A percentile compares a stretch with the other conserved stretches of the same genome.
Conservation (phyloP, 176 grass and related monocot species). For the Triticum monococcum region DNA sequence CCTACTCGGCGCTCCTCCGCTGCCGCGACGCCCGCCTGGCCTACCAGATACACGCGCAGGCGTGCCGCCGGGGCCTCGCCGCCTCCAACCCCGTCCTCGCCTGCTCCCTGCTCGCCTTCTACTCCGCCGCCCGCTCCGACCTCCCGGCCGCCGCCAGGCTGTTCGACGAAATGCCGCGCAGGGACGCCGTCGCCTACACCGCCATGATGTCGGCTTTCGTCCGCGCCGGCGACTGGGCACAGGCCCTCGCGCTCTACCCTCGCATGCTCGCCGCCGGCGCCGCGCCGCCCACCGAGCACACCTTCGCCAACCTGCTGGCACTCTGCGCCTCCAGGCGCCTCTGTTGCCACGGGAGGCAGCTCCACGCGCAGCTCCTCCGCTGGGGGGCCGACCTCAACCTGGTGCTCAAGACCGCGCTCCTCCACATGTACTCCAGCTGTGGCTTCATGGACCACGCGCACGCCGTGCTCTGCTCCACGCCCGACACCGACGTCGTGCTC, state of each 20-base stretch:
- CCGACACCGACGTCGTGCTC: slow-evolving; percentile 61
- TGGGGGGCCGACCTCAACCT: slow-evolving; percentile 48
- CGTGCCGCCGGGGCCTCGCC: slow-evolving; percentile 47
- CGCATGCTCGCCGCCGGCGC: slow-evolving; percentile 48
- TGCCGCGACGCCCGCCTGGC: slow-evolving; percentile 42
- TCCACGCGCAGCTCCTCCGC: slow-evolving; percentile 69
- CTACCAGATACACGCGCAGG: slow-evolving; percentile 59
- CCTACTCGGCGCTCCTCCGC: slow-evolving; percentile 59
- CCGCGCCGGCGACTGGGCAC: slow-evolving; percentile 38
- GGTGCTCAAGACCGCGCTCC: slow-evolving; percentile 70
- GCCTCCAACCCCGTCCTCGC: slow-evolving; percentile 52
- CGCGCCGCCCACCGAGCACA: slow-evolving; percentile 51
- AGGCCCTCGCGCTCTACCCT: slow-evolving; percentile 49
- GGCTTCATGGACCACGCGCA: slow-evolving; percentile 35
- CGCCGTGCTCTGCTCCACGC: slow-evolving; percentile 48
- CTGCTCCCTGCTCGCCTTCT: slow-evolving; percentile 59
- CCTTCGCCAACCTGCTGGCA: slow-evolving; percentile 54
- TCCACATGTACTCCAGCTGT: slow-evolving; percentile 73
- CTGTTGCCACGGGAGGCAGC: slow-evolving; percentile 27
- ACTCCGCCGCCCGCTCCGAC: slow-evolving; percentile 11
- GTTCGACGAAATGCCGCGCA: slow-evolving; percentile 50
- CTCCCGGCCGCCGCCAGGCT: slow-evolving; percentile 34
- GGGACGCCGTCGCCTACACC: slow-evolving; percentile 71
- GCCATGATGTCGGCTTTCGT: slow-evolving; percentile 55
- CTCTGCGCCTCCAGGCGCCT: slow-evolving; percentile 40